Base-by-base conservation (phyloP, 225 moss, liverwort and hornwort genomes). In the Lunularia cruciata region DNA sequence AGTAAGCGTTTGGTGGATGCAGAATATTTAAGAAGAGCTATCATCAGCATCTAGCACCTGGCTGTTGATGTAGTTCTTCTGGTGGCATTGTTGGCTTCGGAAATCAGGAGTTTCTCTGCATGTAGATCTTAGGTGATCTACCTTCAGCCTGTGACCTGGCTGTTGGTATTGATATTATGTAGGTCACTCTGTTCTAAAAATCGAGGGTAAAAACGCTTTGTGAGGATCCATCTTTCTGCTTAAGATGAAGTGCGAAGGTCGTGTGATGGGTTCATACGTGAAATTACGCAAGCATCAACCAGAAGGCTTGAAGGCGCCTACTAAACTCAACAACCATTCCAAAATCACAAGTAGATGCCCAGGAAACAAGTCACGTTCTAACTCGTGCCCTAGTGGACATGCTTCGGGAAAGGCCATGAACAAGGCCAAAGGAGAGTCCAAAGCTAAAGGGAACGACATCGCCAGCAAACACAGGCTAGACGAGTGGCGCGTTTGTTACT, bases 171-270 rank as follows among this genome's bases (percentile, higher is more conserved):
- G 25, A 23, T 42, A 11, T 26, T 40, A 22, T 2, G 11, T 39
- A 40, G 62, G 62, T 62, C 62, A 62, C 1, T 39, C 39, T 20
- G 20, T 23, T 27, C 59, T 6, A 34, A 8, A n/a, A 3, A 34
- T 36, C 30, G 16, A 5, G 12, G 16, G 3, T 10, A 16, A 11
- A 43, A 43, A 16, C 3, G 43, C 43, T 18, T 28, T 30, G 56
- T 18, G 5, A 56, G 18, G 32, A 56, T 56, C 3, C 56, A 56
- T 14, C 3, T 31, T 3, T 36, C 6, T 33, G 28, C 58, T 18
- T 11, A n/a, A 47, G 49, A 80, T 80, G 79, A 80, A 70, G 68
- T 53, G 75, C 11, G 79, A 80, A 54, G 79, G 79, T 4, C 75
- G 79, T 18, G 53, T 80, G 11, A 75, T 60, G 57, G 79, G 79